These are phyloP conservation scores for Fusarium tuaranense DNA, from an alignment of 2,329 filamentous ascomycete genomes.

Conservation along the genomic window DNA sequence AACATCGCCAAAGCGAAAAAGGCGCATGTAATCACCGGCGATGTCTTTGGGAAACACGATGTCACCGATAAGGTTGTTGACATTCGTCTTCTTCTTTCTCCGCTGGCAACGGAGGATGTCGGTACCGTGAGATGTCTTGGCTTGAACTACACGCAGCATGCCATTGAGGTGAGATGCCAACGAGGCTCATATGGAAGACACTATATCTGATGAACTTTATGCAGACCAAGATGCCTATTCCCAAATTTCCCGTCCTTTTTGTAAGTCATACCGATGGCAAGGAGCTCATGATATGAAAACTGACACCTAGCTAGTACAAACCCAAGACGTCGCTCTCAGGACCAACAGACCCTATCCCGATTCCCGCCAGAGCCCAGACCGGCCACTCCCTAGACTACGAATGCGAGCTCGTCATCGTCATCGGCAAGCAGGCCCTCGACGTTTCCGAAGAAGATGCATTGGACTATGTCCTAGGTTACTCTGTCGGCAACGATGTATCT, in stretches of 20 bases:
- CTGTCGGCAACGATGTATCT: neutral
- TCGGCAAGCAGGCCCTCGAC: neutral
- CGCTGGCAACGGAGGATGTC: neutral
- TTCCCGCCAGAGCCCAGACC: neutral
- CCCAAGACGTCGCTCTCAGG: neutral
- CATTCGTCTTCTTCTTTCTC: neutral
- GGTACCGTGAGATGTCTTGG: neutral
- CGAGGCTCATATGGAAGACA: neutral
- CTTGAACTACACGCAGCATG: neutral
- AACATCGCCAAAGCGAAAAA: neutral
- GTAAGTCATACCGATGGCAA: neutral
- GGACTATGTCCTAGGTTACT: neutral
- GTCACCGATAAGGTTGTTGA: neutral
- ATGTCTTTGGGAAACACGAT: neutral
- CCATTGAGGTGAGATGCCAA: neutral
- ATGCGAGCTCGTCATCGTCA: neutral
- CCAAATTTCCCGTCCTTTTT: neutral
- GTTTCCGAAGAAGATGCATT: neutral
- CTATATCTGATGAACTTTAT: neutral
- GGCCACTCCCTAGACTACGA: neutral
- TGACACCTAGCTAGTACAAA: neutral
- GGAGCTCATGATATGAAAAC: neutral
- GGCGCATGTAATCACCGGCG: neutral
- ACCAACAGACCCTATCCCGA: neutral
- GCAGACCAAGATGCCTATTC: neutral